Evolutionary conservation across 139 green algal genomes (phyloP), one percentile per base, ranked within the genome.

Genomic region (Chlorella sp.): DNA sequence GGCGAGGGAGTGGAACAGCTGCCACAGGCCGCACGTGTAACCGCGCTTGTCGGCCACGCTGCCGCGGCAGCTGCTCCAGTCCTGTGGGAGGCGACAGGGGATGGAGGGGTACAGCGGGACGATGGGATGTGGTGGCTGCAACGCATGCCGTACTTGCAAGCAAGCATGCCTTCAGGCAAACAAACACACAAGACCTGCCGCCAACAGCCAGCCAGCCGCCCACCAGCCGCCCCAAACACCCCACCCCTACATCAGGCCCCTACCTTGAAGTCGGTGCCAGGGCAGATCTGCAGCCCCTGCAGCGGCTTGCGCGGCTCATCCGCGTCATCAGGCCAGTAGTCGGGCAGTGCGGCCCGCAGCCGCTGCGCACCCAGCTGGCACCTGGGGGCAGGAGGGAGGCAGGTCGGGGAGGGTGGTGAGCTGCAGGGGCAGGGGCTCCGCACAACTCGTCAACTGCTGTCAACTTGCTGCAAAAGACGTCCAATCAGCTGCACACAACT

Each of bases 1-100:
- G 28, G 92, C 88, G 48, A 93, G 78, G 11, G 89, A 88, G 86
- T 97, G 94, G 3, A 97, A 78, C 78, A 96, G 79, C 76, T 91
- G 62, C 94, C 94, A 97, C 68, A 97, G 76, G 7, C 86, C 94
- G 68, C 94, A 97, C 0, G 92, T 96, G 88, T 93, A 96, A 44
- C 94, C 94, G 1, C 94, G 82, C 13, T 34, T 88, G 22, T 88
- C 82, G 9, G 86, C 73, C 48, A 54, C 82, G 34, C 84, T 90
- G 65, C 92, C 92, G 1, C 60, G 80, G 88, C 93, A 97, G 28
- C 73, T 73, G 22, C 64, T 51, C 89, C 90, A 95, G 13, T 84
- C 72, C 64, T 75, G 72, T 24, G 30, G 36, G 2, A 28, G 34
- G 51, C 24, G 51, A 24, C 13, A 24, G 24, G 51, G 4, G 14